Conservation (phyloP, 306 rosid genomes). For the Cucurbita moschata region DNA sequence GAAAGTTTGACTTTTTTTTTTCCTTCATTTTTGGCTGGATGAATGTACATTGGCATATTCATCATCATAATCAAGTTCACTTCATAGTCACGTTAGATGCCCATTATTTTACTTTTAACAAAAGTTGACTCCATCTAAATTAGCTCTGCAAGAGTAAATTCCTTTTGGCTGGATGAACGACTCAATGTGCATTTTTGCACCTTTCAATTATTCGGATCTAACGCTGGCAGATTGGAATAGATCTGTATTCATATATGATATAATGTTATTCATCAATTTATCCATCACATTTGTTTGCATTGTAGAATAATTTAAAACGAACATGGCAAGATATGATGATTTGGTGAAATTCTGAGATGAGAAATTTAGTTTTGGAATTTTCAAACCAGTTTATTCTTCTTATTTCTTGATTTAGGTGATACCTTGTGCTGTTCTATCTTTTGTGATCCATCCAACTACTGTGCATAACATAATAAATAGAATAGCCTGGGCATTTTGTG, state of each 20-base stretch:
- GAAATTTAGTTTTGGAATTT: neutral
- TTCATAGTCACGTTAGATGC: neutral
- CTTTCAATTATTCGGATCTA: neutral
- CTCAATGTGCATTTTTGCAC: neutral
- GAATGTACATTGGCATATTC: neutral
- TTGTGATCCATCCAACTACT: constrained; percentile 54
- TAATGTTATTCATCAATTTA: neutral
- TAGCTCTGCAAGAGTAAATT: neutral
- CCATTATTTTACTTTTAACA: neutral
- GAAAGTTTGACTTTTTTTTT: neutral
- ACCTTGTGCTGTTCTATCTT: constrained; percentile 46
- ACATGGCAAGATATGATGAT: neutral
- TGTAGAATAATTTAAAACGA: neutral
- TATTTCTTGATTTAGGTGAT: constrained; percentile 26
- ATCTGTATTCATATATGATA: neutral
- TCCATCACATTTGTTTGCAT: neutral
- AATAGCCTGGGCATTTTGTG: constrained; percentile 69
- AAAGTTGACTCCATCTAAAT: neutral
- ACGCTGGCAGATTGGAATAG: neutral
- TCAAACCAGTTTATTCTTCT: neutral
- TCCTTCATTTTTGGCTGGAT: neutral
- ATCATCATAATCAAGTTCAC: neutral
- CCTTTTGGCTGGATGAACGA: neutral
- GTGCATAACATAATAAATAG: constrained; percentile 37
- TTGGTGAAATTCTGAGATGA: neutral